Evolutionary conservation across 2,329 filamentous ascomycete genomes (phyloP), one percentile per base, ranked within the genome.

Genomic region (Alternaria sp.): DNA sequence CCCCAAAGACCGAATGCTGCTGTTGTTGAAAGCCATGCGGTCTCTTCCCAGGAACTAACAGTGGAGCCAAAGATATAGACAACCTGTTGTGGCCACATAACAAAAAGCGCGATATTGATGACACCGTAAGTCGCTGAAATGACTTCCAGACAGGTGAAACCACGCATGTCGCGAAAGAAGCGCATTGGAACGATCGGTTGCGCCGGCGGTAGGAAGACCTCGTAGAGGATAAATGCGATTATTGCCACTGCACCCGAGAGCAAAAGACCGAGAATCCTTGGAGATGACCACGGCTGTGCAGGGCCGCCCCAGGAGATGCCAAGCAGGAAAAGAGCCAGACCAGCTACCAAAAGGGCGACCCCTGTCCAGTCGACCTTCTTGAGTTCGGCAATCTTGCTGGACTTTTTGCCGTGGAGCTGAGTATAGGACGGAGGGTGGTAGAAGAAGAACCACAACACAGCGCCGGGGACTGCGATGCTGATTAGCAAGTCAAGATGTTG

Each of bases 31-130:
- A 74, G 65, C 73, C 73, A 75, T 3, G 72, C 73, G 15, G 67
- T 63, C 23, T 70, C 62, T 45, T 75, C 50, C 74, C 73, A 74
- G 50, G 66, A 57, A 60, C 60, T 50, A 49, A 67, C 43, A 56
- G 61, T 66, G 10, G 61, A 66, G 1, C 59, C 63, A 17, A 66
- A 66, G 46, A 66, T 66, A 44, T 66, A 62, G 3, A 60, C 59
- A 40, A 75, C 69, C 49, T 75, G 75, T 15, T 67, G 67, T 10
- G 75, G 76, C 68, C 69, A 78, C 40, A 76, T 71, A 40, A 78
- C 74, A 54, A 70, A 71, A 5, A 75, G 54, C 12, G 75, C 70
- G 23, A 73, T 68, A 54, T 78, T 69, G 17, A 77, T 65, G 32
- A 62, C 61, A 12, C 36, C 36, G n/a, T 40, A 40, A 3, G 36